A percentile compares a stretch with the other conserved stretches of the same genome.
Conservation (phyloP, 164 flowering plant genomes). For the Protea cynaroides region DNA sequence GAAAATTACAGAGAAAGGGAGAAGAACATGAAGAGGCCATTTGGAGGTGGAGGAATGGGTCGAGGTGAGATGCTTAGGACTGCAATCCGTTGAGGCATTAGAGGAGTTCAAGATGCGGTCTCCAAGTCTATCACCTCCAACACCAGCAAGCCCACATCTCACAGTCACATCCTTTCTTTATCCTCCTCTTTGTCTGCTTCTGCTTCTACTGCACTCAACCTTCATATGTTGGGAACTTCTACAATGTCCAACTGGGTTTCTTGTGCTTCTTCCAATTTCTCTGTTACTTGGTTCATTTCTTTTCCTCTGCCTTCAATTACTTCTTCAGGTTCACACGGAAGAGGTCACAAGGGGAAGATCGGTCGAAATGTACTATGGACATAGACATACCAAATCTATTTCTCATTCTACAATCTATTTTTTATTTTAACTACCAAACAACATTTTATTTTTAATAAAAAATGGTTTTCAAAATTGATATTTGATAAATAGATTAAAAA, state of each 20-base stretch:
- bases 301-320: too few species aligned
- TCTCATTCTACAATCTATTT: too few species aligned
- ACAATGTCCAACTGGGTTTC: constrained; percentile 11
- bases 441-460: too few species aligned
- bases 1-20: too few species aligned
- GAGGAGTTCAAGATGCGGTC: constrained; percentile 27
- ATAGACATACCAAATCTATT: too few species aligned
- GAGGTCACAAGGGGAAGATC: too few species aligned
- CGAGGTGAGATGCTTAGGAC: constrained; percentile 42
- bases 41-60: constrained; percentile 25
- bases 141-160: constrained; percentile 8
- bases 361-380: too few species aligned
- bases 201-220: constrained; percentile 9
- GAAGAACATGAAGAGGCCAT: constrained; percentile 17
- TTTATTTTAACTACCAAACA: too few species aligned
- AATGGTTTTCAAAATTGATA: too few species aligned
- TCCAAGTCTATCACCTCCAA: constrained; percentile 14
- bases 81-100: constrained; percentile 28
- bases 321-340: too few species aligned
- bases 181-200: constrained; percentile 6
- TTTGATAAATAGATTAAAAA: too few species aligned
- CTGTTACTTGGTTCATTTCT: not conserved
- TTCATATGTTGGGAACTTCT: constrained; percentile 8
- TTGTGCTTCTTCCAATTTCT: constrained; percentile 7
- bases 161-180: constrained; percentile 17